Base-by-base conservation (phyloP, 164 flowering plant genomes). In the Cinnamomum chago region DNA sequence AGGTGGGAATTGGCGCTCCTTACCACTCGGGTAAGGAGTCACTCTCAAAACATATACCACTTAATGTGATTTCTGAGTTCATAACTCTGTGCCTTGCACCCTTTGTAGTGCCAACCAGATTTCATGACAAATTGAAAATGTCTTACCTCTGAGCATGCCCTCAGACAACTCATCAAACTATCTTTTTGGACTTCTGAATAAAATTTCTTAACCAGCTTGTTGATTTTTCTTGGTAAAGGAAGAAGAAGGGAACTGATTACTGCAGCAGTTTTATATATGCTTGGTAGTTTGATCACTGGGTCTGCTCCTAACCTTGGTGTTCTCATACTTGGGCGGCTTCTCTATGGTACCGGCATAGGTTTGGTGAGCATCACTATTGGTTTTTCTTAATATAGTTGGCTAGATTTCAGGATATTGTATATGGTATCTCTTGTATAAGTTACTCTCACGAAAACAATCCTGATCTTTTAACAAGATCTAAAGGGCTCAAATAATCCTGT, bases 321-420 rank as follows among this genome's bases (percentile, higher is more conserved):
- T 81, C 92, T 95, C 62, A 79, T 95, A 75, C 55, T 78, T 47
- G 99, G 95, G 70, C 84, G 99, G 72, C 84, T 90, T 76, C 76
- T 92, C 27, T 93, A 93, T 84, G 99, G 99, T 50, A 87, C 88
- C 75, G 98, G 98, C 68, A 95, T 95, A 73, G 99, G 99, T 71
- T 75, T 92, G 89, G 99, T 95, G 79, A 86, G 92, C 70, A 71
- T 77, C 78, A 72, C 51, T 65, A 22, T 50, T 40, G 11, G 13
- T 68, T 73, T 73, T 52, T 10, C 64, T 71, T 3, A 30, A 33
- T 9, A 71, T 52, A 5, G 23, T 55, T 71, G 18, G 22, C 50
- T 14, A 23, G 64, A 10, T 17, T 50, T 50, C 58, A 18, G n/a
- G 66, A 58, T 64, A 18, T 9, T 4, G n/a, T 17, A 14, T 67